Percentiles rank a stretch among this genome's conserved stretches.
Evolutionary conservation across 331 rosid genomes (phyloP).

Genomic region (Rhamnella rubrinervis): DNA sequence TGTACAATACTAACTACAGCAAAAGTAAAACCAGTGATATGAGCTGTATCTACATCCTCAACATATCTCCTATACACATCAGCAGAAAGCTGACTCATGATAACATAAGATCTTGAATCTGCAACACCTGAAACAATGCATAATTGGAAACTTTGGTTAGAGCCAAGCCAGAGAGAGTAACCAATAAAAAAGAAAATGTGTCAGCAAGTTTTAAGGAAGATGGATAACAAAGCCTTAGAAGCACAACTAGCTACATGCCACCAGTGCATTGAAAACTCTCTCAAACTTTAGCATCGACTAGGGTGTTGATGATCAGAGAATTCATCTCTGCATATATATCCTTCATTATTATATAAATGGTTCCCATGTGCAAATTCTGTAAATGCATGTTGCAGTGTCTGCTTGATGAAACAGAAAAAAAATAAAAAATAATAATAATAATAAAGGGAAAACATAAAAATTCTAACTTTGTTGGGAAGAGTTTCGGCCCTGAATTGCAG

Average conservation of each 20-base stretch:
- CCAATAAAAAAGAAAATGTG: background rate
- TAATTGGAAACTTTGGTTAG: background rate
- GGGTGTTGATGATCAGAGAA: no score
- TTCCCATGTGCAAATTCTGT: no score
- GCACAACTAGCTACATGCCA: no score
- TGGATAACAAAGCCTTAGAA: no score
- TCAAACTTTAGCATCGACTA: no score
- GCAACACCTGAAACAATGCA: conserved; percentile 45
- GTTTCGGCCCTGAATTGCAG: conserved; percentile 44
- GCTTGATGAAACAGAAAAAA: no score
- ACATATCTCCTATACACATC: conserved; percentile 66
- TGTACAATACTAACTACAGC: conserved; percentile 66
- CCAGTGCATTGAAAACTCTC: no score
- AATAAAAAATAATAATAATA: background rate
- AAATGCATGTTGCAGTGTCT: no score
- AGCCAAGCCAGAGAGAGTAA: background rate
- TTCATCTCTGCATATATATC: no score
- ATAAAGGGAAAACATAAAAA: background rate
- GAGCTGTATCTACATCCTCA: conserved; percentile 54
- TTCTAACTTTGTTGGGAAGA: conserved; percentile 63
- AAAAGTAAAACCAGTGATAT: conserved; percentile 70
- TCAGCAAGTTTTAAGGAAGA: background rate
- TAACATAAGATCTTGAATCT: conserved; percentile 67
- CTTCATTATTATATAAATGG: no score
- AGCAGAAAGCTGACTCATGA: conserved; percentile 63